These are phyloP conservation scores for Ciborinia camelliae DNA, from an alignment of 2,329 filamentous ascomycete genomes.

Conservation along the genomic window DNA sequence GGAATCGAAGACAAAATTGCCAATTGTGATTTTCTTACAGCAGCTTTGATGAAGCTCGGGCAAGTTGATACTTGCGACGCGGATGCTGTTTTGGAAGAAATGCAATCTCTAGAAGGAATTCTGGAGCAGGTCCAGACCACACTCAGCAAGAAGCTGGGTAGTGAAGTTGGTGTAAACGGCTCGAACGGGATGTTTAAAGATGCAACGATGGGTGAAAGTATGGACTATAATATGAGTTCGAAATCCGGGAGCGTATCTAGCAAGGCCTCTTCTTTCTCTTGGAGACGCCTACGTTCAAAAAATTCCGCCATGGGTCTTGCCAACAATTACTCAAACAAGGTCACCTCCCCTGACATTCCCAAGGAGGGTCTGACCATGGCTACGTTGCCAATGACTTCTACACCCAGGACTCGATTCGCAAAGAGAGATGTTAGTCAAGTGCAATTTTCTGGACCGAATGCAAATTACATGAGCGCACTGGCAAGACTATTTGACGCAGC, in stretches of 20 bases:
- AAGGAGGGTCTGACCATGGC: conserved; percentile 65
- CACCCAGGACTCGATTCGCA: conserved; percentile 62
- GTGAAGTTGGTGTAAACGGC: conserved; percentile 81
- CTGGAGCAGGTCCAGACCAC: conserved; percentile 79
- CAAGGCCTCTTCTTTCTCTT: conserved; percentile 80
- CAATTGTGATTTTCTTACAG: conserved; percentile 86
- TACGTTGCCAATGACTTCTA: conserved; percentile 70
- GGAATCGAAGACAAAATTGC: conserved; percentile 89
- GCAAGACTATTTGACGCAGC: conserved; percentile 89
- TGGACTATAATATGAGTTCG: conserved; percentile 41
- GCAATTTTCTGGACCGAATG: conserved; percentile 78
- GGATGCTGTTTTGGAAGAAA: conserved; percentile 87
- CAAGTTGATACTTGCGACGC: conserved; percentile 86
- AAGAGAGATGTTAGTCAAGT: conserved; percentile 68
- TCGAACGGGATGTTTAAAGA: conserved; percentile 73
- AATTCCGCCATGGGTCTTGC: conserved; percentile 67
- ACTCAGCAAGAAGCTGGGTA: conserved; percentile 82
- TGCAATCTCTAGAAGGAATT: conserved; percentile 82
- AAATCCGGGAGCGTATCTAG: conserved; percentile 61
- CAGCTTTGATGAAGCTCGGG: conserved; percentile 77
- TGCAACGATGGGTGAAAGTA: conserved; percentile 46
- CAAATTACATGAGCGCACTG: conserved; percentile 86
- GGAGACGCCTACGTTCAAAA: conserved; percentile 87
- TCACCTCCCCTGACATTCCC: conserved; percentile 44
- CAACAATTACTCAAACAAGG: conserved; percentile 49